phyloP scores from a whole-genome alignment of 108 stramenopile species.

The Cyclotella choctawhatcheeana region DNA sequence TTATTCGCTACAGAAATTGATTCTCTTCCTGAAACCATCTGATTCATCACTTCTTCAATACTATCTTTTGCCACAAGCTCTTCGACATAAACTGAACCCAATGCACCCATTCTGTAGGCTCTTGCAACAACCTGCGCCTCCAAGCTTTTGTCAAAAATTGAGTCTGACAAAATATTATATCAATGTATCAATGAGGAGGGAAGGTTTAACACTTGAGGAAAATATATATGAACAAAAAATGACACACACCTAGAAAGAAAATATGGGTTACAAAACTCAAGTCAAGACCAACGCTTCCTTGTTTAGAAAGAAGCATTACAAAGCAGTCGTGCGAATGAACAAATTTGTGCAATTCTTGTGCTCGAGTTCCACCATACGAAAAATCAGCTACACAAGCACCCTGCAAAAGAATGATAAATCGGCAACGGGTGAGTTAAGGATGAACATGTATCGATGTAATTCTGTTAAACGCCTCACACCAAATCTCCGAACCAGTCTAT shows the following conservation, averaged over 20 bases:
- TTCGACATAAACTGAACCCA: conserved; percentile 83
- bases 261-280: conserved; percentile 95
- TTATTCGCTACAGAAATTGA: not conserved
- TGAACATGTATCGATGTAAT: not conserved
- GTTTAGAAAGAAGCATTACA: conserved; percentile 86
- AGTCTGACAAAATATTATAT: no score
- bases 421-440: not conserved
- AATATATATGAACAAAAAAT: not conserved
- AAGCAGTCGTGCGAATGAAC: conserved; percentile 62
- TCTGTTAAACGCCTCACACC: conserved; percentile 47
- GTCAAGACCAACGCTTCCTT: conserved; percentile 94
- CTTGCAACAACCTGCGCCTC: conserved; percentile 88
- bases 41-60: conserved; percentile 83
- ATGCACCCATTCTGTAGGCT: conserved; percentile 95
- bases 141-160: conserved; percentile 76
- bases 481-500: conserved; percentile 68
- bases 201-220: not conserved
- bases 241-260: conserved; percentile 86
- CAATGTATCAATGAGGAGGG: not conserved
- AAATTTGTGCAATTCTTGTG: conserved; percentile 75
- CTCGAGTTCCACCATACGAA: conserved; percentile 59
- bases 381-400: conserved; percentile 78
- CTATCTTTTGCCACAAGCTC: conserved; percentile 83
- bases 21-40: conserved; percentile 34
- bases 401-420: not conserved